A percentile compares a stretch with the other conserved stretches of the same genome.
Conservation (phyloP, 2,329 filamentous ascomycete species). For the Aureobasidium sp. region DNA sequence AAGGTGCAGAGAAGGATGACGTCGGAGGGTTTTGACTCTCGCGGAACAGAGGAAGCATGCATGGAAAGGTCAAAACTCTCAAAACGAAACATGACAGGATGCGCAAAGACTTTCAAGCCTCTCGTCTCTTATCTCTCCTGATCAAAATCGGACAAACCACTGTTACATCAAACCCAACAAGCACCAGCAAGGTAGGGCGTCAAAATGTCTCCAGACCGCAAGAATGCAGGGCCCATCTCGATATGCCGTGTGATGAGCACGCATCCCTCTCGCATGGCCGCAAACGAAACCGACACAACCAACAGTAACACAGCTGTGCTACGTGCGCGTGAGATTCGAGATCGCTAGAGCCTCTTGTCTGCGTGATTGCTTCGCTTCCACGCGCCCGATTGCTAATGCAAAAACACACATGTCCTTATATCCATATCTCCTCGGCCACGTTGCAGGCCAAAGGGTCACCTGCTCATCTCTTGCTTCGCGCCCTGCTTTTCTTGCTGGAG, state of each 20-base stretch:
- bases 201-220: neutral
- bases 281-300: neutral
- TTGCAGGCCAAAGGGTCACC: conserved; percentile 1
- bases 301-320: neutral
- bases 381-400: neutral
- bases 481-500: neutral
- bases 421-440: neutral
- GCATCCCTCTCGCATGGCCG: neutral
- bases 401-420: neutral
- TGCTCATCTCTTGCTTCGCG: neutral
- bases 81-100: conserved; percentile 4
- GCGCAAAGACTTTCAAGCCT: neutral
- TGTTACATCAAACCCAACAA: neutral
- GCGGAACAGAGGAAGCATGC: conserved; percentile 4
- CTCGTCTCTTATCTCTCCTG: neutral
- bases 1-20: neutral
- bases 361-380: neutral
- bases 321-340: neutral
- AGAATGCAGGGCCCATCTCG: neutral
- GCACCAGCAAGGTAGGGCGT: neutral
- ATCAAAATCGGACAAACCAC: neutral
- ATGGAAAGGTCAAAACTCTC: neutral
- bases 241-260: neutral
- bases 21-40: neutral
- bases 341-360: neutral